Evolutionary conservation across 2,329 filamentous ascomycete species (phyloP).

Genomic region (Chaetomium sp.): DNA sequence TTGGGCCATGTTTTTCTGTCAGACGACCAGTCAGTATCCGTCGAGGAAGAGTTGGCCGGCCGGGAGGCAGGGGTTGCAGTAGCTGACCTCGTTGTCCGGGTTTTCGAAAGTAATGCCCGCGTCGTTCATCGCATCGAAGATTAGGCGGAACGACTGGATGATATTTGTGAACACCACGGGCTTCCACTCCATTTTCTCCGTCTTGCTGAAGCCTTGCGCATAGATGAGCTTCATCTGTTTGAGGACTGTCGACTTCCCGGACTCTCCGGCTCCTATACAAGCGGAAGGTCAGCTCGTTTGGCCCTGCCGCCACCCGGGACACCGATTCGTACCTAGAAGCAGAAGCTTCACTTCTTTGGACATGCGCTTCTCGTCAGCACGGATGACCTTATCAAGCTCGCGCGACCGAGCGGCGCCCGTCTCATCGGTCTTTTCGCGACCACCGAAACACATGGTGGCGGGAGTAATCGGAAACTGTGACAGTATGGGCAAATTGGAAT

Average conservation of each 20-base stretch:
- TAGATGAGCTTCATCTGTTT: conserved; percentile 99
- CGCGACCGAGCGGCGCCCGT: conserved; percentile 59
- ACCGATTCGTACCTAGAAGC: conserved; percentile 69
- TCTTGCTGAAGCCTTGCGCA: conserved; percentile 84
- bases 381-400: conserved; percentile 85
- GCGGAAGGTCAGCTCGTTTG: conserved; percentile 21
- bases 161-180: conserved; percentile 96
- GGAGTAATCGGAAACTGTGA: not conserved
- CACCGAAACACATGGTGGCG: conserved; percentile 65
- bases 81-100: conserved; percentile 73
- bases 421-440: conserved; percentile 53
- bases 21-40: conserved; percentile 17
- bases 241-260: conserved; percentile 92
- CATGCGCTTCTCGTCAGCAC: conserved; percentile 84
- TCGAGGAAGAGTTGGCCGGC: not conserved
- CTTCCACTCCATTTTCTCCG: conserved; percentile 90
- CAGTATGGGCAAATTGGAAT: not conserved
- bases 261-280: conserved; percentile 84
- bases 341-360: conserved; percentile 90
- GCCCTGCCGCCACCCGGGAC: not conserved
- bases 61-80: not conserved
- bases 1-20: conserved; percentile 73
- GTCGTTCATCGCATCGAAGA: conserved; percentile 88
- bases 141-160: conserved; percentile 85
- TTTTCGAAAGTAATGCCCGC: conserved; percentile 78